Evolutionary conservation across 1,284 basidiomycete genomes (phyloP), one percentile per base, ranked within the genome.

Genomic region (Sphaerobolus stellatus): DNA sequence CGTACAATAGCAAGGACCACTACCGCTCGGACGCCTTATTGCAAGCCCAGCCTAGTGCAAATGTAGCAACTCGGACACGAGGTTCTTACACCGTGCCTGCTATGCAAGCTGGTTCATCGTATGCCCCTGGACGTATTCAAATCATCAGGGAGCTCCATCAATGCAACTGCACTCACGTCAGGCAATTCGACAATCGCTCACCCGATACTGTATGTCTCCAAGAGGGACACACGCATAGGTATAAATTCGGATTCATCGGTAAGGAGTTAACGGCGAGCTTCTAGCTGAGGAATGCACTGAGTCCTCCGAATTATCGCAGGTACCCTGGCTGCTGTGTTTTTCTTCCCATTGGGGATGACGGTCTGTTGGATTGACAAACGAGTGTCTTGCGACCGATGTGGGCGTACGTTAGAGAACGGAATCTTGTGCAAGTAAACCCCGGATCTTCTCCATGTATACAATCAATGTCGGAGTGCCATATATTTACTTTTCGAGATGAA

Each of bases 131-230:
- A 4, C 34, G 31, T 6, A 9, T 65, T 25, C 64, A 70, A 16
- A 48, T 82, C 38, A 66, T 73, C 4, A 79, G 82, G 1, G 67
- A 79, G 2, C 71, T 90, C 2, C 84, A 88, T 0, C 89, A 89
- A 2, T n/a, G n/a, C n/a, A n/a, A n/a, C n/a, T n/a, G n/a, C n/a
- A 75, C 82, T 58, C 84, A 91, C 64, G n/a, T n/a, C n/a, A n/a
- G n/a, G n/a, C n/a, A n/a, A n/a, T n/a, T n/a, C n/a, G n/a, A n/a
- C n/a, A n/a, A n/a, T n/a, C n/a, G n/a, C n/a, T n/a, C n/a, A n/a
- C 90, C 88, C 0, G 82, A 88, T 69, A 90, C 90, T 88, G 62
- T 87, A 31, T 92, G 89, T 62, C 67, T 91, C 25, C 90, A 90
- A 64, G 68, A 79, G n/a, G 89, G 88, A 6, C 89, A 92, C 65